Percentiles rank a stretch among this genome's conserved stretches.
phyloP scores from a whole-genome alignment of 2,329 filamentous ascomycete species.

The Pseudogymnoascus sp. region DNA sequence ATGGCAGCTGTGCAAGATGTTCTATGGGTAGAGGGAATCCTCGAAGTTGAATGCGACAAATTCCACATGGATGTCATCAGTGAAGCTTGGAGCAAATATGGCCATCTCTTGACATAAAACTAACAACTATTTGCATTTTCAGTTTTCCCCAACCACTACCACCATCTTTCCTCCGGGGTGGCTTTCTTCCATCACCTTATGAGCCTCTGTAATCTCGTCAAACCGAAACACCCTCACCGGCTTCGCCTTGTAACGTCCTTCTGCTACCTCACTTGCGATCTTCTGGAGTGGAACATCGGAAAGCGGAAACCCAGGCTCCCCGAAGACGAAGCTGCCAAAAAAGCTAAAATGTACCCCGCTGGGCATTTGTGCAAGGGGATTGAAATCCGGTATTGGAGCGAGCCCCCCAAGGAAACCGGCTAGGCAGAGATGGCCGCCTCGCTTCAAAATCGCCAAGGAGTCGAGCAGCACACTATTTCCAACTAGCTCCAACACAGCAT shows the following conservation, averaged over 20 bases:
- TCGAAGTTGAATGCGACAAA: slow-evolving; percentile 5
- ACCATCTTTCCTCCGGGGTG: neutral
- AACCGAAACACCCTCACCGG: neutral
- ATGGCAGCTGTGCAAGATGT: neutral
- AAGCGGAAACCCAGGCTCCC: slow-evolving; percentile 14
- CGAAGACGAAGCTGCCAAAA: slow-evolving; percentile 16
- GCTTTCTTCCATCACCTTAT: neutral
- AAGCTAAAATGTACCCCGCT: slow-evolving; percentile 19
- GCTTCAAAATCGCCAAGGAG: slow-evolving; percentile 14
- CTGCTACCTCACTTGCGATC: slow-evolving; percentile 14
- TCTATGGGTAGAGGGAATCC: slow-evolving; percentile 13
- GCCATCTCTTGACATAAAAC: neutral
- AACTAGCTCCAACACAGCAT: slow-evolving; percentile 15
- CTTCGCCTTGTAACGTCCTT: slow-evolving; percentile 14
- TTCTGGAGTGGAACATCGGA: slow-evolving; percentile 15
- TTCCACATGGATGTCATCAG: slow-evolving; percentile 1
- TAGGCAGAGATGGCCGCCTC: slow-evolving; percentile 16
- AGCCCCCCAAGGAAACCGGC: slow-evolving; percentile 21
- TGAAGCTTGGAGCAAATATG: neutral
- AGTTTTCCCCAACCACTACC: neutral
- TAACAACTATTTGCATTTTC: neutral
- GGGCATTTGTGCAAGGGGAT: slow-evolving; percentile 15
- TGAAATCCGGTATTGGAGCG: slow-evolving; percentile 14
- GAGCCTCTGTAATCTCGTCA: neutral
- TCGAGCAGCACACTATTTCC: slow-evolving; percentile 18